Percentiles rank a stretch among this genome's conserved stretches.
Conservation (phyloP, 176 grass and related monocot species). For the Dactylis glomerata region DNA sequence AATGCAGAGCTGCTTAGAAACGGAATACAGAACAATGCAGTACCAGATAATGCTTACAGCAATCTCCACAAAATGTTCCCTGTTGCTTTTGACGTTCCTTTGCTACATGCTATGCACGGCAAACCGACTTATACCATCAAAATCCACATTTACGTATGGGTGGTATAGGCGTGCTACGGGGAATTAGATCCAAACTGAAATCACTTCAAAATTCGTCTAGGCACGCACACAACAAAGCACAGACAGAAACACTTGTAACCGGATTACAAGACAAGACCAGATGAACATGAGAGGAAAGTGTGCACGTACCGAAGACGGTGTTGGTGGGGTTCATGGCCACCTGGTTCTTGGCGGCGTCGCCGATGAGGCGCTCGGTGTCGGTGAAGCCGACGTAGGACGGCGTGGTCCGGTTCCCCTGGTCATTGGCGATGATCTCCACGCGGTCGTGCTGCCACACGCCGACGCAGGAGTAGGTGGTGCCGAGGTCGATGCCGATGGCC, state of each 20-base stretch:
- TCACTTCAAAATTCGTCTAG: no score
- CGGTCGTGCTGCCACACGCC: constrained; percentile 98
- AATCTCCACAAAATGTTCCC: no score
- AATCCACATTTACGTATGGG: no score
- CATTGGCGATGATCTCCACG: constrained; percentile 96
- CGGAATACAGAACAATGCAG: neutral
- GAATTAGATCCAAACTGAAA: no score
- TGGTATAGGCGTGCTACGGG: no score
- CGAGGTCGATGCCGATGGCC: constrained; percentile 93
- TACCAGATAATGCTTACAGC: no score
- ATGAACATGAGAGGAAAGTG: no score
- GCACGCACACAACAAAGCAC: no score
- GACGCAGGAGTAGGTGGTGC: constrained; percentile 93
- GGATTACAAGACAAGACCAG: no score
- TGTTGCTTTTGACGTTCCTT: neutral
- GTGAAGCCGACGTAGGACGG: constrained; percentile 92
- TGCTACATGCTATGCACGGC: neutral
- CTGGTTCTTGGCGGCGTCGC: constrained; percentile 70
- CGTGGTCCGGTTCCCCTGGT: constrained; percentile 92
- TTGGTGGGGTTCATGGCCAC: constrained; percentile 80
- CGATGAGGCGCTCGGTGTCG: constrained; percentile 67
- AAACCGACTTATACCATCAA: neutral
- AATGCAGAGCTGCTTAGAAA: neutral
- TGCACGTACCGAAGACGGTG: constrained; percentile 60
- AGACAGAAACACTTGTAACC: no score